Evolutionary conservation across 2,329 filamentous ascomycete species (phyloP).

Genomic region (Atkinsonella texensis): DNA sequence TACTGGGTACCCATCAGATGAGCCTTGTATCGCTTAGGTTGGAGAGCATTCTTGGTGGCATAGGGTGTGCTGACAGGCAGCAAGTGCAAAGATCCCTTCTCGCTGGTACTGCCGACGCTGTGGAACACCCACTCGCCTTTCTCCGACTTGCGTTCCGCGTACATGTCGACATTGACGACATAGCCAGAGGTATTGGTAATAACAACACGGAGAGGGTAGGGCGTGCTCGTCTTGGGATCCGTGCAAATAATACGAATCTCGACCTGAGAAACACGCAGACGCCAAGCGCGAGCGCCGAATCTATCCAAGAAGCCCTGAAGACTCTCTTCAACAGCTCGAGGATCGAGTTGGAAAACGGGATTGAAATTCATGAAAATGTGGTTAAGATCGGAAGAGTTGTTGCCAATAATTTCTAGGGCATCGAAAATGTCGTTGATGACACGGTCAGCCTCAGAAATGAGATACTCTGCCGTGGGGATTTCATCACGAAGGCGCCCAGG

Average conservation of each 20-base stretch:
- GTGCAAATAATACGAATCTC: constrained; percentile 99
- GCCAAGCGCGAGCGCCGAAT: constrained; percentile 90
- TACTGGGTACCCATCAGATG: constrained; percentile 99
- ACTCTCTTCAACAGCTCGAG: constrained; percentile 81
- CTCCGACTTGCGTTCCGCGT: constrained; percentile 94
- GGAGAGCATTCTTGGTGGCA: constrained; percentile 94
- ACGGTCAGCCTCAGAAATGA: constrained; percentile 92
- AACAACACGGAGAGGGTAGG: constrained; percentile 87
- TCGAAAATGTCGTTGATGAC: constrained; percentile 97
- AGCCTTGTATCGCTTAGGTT: constrained; percentile 98
- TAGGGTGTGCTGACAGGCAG: constrained; percentile 86
- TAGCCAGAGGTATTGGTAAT: constrained; percentile 98
- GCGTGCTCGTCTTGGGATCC: constrained; percentile 68
- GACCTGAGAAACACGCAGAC: constrained; percentile 89
- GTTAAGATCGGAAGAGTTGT: constrained; percentile 98
- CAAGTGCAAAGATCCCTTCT: constrained; percentile 91
- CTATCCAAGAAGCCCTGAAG: constrained; percentile 92
- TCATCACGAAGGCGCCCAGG: constrained; percentile 91
- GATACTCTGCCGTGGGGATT: constrained; percentile 96
- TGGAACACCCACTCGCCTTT: constrained; percentile 98
- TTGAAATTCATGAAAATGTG: constrained; percentile 99
- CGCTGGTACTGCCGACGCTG: constrained; percentile 87
- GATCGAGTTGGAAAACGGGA: constrained; percentile 84
- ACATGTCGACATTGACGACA: constrained; percentile 94
- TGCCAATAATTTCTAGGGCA: constrained; percentile 94